phyloP scores from a whole-genome alignment of 176 grass and related monocot genomes.

The Cymbopogon citratus region DNA sequence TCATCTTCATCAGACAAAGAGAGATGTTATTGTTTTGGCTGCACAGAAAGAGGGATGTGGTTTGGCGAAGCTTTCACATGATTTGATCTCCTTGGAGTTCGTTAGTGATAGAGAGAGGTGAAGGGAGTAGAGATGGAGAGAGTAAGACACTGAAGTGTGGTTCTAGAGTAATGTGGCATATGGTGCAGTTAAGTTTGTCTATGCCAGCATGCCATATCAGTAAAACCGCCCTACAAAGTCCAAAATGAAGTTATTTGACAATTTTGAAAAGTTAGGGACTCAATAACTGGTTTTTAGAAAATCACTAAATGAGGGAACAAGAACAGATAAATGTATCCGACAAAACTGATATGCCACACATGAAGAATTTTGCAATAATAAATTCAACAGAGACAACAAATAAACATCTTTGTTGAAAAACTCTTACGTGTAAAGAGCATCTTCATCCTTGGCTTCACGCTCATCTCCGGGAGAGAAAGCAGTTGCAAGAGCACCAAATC shows the following conservation, averaged over 20 bases:
- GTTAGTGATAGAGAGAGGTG: too few species aligned
- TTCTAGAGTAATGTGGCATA: neutral
- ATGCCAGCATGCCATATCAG: neutral
- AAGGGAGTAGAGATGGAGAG: too few species aligned
- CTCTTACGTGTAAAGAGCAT: slow-evolving; percentile 81
- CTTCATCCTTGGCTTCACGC: slow-evolving; percentile 49
- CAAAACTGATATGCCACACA: neutral
- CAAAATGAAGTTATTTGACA: neutral
- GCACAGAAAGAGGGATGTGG: too few species aligned
- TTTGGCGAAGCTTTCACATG: too few species aligned
- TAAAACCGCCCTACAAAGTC: neutral
- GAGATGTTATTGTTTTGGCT: too few species aligned
- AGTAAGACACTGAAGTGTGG: too few species aligned
- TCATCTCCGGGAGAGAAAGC: slow-evolving; percentile 77
- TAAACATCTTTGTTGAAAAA: neutral
- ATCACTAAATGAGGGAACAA: neutral
- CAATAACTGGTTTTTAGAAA: too few species aligned
- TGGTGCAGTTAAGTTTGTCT: neutral
- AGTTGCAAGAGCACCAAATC: slow-evolving; percentile 62
- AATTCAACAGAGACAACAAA: neutral
- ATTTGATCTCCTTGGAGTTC: too few species aligned
- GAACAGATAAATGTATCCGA: neutral
- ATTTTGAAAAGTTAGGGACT: neutral
- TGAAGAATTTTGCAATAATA: neutral
- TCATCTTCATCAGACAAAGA: too few species aligned